Evolutionary conservation across 768 basidiomycete genomes (phyloP), one percentile per base, ranked within the genome.

Genomic region (Infundibulicybe gibba): DNA sequence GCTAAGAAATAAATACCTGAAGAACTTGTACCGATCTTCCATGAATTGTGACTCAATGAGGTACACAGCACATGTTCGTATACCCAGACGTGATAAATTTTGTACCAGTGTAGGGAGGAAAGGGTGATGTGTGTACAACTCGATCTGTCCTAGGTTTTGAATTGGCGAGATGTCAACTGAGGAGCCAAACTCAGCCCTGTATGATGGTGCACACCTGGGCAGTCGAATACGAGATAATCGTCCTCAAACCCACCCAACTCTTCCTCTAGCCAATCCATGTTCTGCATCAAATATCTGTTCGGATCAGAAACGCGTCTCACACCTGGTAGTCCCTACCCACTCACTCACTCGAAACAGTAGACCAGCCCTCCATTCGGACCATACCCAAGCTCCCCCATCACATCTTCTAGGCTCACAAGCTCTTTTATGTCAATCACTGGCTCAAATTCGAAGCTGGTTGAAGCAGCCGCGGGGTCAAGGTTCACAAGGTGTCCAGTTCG

Each of bases 11-110:
- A 37, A 54, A 31, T 41, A 85, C 90, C 88, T 88, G 68, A 99
- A 99, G 69, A 97, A 99, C 60, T 99, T 99, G 65, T 93, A 90
- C 54, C 89, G 87, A 65, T 99, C 97, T 67, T 99, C 97, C 93
- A 98, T 98, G 68, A 99, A 99, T 57, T 99, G 97, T 0, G 91
- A 94, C 61, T 99, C 97, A 52, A 99, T 83, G 35, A 99, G 80
- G 62, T 98, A 99, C 25, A 82, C 83, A 3, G 90, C 90, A 57
- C 87, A 91, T n/a, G 82, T 83, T 48, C 94, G 76, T 50, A 98
- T 85, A 40, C 88, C 85, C 63, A 94, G 75, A 41, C 83, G 76
- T 55, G 77, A 67, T 51, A 92, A 65, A 61, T 85, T 72, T 64
- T 82, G 77, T n/a, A 90, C 87, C 33, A 99, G 83, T 5, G 85